These are phyloP conservation scores for Phaffia australis DNA, from an alignment of 768 basidiomycete genomes.

Conservation along the genomic window DNA sequence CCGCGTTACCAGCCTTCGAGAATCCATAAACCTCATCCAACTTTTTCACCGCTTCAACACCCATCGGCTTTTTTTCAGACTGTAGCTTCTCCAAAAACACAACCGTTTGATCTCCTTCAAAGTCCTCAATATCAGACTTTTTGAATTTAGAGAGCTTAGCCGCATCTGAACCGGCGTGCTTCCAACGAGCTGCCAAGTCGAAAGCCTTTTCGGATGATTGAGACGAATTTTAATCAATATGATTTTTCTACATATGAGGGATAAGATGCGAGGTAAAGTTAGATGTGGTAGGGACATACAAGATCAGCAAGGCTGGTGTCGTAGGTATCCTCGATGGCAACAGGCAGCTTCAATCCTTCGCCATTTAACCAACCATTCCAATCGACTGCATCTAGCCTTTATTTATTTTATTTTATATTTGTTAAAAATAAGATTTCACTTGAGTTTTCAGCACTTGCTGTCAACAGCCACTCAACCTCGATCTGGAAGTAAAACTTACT, in stretches of 20 bases:
- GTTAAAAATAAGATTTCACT: neutral
- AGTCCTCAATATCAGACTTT: slow-evolving; percentile 50
- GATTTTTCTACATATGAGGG: neutral
- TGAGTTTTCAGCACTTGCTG: too few relatives aligned
- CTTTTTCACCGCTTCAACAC: neutral
- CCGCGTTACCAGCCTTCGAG: slow-evolving; percentile 5
- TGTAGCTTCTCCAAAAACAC: slow-evolving; percentile 69
- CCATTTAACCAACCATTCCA: slow-evolving; percentile 79
- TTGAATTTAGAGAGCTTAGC: slow-evolving; percentile 48
- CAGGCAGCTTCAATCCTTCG: slow-evolving; percentile 62
- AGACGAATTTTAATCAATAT: neutral
- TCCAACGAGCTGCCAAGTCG: slow-evolving; percentile 62
- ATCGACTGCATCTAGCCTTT: slow-evolving; percentile 52
- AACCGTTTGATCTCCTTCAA: slow-evolving; percentile 71
- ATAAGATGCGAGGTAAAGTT: neutral
- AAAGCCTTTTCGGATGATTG: slow-evolving; percentile 39
- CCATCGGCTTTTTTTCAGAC: slow-evolving; percentile 49
- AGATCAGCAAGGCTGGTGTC: slow-evolving; percentile 59
- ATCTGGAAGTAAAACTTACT: slow-evolving; percentile 20
- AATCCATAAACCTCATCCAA: slow-evolving; percentile 21
- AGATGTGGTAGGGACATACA: slow-evolving; percentile 37
- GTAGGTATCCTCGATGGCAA: slow-evolving; percentile 51
- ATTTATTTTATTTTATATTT: neutral
- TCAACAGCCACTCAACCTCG: too few relatives aligned
- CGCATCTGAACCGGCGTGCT: slow-evolving; percentile 46